phyloP scores from a whole-genome alignment of 768 basidiomycete species.

The Mycena belliarum region DNA sequence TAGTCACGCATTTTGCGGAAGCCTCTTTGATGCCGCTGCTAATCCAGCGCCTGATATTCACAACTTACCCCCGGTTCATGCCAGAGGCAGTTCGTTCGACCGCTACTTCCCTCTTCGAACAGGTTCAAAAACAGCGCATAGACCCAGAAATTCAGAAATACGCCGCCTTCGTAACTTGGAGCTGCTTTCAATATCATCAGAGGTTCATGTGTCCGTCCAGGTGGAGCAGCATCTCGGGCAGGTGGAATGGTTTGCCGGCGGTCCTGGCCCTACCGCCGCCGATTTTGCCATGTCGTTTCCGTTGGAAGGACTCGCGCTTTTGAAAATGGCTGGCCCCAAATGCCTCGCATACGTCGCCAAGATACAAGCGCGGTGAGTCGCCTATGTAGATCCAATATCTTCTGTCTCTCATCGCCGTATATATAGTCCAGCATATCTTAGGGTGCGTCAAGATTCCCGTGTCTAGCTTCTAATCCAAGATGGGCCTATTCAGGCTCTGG shows the following conservation, averaged over 20 bases:
- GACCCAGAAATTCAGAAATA: slow-evolving; percentile 30
- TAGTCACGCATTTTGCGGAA: slow-evolving; percentile 44
- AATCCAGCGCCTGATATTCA: slow-evolving; percentile 36
- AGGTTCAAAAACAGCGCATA: slow-evolving; percentile 27
- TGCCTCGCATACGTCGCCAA: slow-evolving; percentile 37
- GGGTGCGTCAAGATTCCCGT: slow-evolving; percentile 1
- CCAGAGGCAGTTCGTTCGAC: slow-evolving; percentile 40
- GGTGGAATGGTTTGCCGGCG: slow-evolving; percentile 37
- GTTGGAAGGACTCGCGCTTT: slow-evolving; percentile 29
- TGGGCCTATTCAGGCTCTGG: background rate
- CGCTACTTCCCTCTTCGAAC: slow-evolving; percentile 29
- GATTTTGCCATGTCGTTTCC: slow-evolving; percentile 48
- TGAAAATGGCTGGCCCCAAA: slow-evolving; percentile 32
- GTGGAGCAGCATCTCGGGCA: slow-evolving; percentile 37
- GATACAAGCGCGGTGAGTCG: slow-evolving; percentile 36
- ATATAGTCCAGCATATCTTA: slow-evolving; percentile 1
- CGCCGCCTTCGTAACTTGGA: slow-evolving; percentile 2
- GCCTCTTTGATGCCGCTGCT: slow-evolving; percentile 44
- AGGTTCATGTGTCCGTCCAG: slow-evolving; percentile 23
- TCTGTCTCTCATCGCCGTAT: background rate
- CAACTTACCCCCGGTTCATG: slow-evolving; percentile 29
- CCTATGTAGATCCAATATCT: background rate
- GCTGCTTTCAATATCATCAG: background rate
- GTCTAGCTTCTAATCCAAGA: background rate
- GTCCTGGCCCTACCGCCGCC: slow-evolving; percentile 39